Base-by-base conservation (phyloP, 805 yeast genomes). In the Sugiyamaella floridensis region DNA sequence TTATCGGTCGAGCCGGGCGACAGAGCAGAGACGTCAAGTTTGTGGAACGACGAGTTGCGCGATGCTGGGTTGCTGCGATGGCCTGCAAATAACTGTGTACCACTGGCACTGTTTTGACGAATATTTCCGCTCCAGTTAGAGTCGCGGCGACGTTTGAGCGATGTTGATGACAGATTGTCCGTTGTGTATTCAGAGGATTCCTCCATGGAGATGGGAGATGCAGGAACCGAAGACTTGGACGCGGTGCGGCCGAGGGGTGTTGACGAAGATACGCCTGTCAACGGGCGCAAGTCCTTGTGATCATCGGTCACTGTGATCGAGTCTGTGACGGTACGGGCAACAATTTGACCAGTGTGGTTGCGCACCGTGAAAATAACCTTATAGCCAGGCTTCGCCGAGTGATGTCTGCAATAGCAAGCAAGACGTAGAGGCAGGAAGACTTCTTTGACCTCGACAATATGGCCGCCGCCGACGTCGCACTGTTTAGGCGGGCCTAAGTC, bases 351-450 rank as follows among this genome's bases (percentile, higher is more conserved):
- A 5, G 72, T 64, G 51, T 73, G 63, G 66, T 90, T 81, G 55
- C 81, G 82, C 45, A 92, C 64, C 2, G 86, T 80, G 53, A 67
- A 63, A 29, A 65, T 57, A 1, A 65, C 60, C 45, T 47, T 47
- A 10, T 49, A 49, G 20, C 52, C 52, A 10, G 80, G 79, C n/a
- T 83, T 73, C 56, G 90, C 96, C 59, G 82, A 81, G 69, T 93
- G 99, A 69, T 93, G 99, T 58, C 98, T 81, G 71, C 98, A 93
- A 67, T 93, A 92, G 69, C 99, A 92, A 9, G 92, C 92, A 43
- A 93, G 81, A 68, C 99, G 79, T 18, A 96, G 72, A 15, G 80
- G 79, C 5, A 82, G 64, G 46, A 76, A 80, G 26, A 80, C 61
- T 32, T 62, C 65, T 42, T 72, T 73, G 9, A 68, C 69, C 48